phyloP scores from a whole-genome alignment of 352 stramenopile genomes.

The Pythium apleroticum region DNA sequence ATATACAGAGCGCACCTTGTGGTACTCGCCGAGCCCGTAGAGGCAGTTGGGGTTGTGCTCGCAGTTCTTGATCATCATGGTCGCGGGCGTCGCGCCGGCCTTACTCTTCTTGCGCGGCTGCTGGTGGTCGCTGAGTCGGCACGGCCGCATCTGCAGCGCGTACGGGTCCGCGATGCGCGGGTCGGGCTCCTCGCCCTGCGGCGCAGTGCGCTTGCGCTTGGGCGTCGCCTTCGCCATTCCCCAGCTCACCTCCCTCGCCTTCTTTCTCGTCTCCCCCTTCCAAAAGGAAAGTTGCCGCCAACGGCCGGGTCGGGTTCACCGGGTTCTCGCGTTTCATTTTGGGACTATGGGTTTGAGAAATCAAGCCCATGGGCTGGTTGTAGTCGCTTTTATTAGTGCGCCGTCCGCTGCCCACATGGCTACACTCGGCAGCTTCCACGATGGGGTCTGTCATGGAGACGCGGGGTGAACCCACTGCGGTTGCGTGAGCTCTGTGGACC shows the following conservation, averaged over 20 bases:
- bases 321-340: no score
- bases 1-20: conserved; percentile 35
- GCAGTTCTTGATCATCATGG: conserved; percentile 57
- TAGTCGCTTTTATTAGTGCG: neutral
- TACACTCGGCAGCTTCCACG: no score
- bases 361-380: neutral
- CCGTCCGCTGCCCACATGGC: neutral
- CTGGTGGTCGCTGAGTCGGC: conserved; percentile 61
- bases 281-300: conserved; percentile 9
- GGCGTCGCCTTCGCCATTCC: conserved; percentile 22
- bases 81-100: conserved; percentile 7
- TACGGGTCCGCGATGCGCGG: conserved; percentile 63
- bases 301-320: conserved; percentile 2
- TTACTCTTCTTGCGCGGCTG: conserved; percentile 62
- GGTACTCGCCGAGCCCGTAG: conserved; percentile 77
- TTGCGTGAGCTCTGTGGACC: no score
- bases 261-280: neutral
- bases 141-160: conserved; percentile 38
- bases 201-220: conserved; percentile 65
- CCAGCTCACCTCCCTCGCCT: conserved; percentile 1
- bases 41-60: conserved; percentile 85
- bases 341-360: neutral
- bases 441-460: neutral
- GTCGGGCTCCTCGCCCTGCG: conserved; percentile 24
- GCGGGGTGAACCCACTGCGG: no score